A percentile compares a stretch with the other conserved stretches of the same genome.
These are phyloP conservation scores for Fallopia convolvulus DNA, from an alignment of 148 eudicot genomes.

Conservation along the genomic window DNA sequence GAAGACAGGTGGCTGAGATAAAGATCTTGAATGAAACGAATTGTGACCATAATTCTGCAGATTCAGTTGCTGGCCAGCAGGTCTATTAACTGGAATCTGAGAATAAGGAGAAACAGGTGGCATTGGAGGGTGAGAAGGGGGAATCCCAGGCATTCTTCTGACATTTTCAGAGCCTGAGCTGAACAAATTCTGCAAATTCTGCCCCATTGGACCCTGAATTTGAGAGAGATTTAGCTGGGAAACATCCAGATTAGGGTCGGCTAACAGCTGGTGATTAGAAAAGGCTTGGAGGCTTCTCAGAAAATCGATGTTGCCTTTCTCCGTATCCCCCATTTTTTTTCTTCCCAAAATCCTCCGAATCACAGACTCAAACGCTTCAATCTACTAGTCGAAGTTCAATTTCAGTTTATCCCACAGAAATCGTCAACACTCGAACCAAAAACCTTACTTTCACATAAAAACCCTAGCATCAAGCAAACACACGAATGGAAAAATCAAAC, in stretches of 20 bases:
- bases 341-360: not conserved
- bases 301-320: conserved; percentile 18
- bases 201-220: conserved; percentile 52
- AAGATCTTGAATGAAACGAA: conserved; percentile 25
- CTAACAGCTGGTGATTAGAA: conserved; percentile 27
- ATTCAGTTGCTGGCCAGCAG: conserved; percentile 13
- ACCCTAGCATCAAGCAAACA: not conserved
- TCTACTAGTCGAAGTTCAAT: not conserved
- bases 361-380: not conserved
- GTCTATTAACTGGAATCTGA: conserved; percentile 44
- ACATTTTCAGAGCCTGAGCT: conserved; percentile 36
- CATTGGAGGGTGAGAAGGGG: conserved; percentile 73
- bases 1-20: conserved; percentile 30
- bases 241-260: conserved; percentile 49
- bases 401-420: not conserved
- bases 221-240: conserved; percentile 62
- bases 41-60: conserved; percentile 9
- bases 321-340: conserved; percentile 19
- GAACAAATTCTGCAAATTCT: conserved; percentile 35
- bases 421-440: not conserved
- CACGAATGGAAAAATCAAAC: not conserved
- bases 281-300: conserved; percentile 14
- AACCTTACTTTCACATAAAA: not conserved
- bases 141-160: conserved; percentile 46
- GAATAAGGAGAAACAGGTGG: conserved; percentile 80